Evolutionary conservation across 306 rosid species (phyloP).

Genomic region (Quercus engelmannii): DNA sequence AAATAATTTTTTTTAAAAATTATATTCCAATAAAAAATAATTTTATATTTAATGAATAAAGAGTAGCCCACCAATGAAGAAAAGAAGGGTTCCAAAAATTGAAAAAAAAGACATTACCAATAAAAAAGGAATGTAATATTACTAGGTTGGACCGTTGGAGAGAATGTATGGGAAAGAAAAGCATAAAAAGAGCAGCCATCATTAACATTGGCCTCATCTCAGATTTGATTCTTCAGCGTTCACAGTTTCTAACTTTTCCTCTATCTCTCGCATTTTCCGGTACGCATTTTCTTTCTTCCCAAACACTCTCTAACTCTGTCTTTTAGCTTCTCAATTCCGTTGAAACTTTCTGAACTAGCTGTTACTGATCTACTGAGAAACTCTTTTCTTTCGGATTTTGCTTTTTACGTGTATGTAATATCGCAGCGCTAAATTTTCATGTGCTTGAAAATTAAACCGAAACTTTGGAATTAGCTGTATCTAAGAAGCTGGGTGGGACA

Average conservation of each 20-base stretch:
- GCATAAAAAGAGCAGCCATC: not conserved
- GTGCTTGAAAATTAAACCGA: too few relatives aligned
- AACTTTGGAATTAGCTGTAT: not conserved
- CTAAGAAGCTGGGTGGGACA: too few relatives aligned
- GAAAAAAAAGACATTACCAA: too few relatives aligned
- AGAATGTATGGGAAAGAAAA: slow-evolving; percentile 3
- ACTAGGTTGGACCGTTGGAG: not conserved
- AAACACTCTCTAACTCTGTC: not conserved
- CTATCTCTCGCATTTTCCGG: not conserved
- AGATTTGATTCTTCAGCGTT: not conserved
- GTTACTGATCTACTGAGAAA: not conserved
- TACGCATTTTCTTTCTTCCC: not conserved
- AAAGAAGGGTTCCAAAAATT: too few relatives aligned
- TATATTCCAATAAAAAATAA: too few relatives aligned
- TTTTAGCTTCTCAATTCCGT: not conserved
- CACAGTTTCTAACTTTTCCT: not conserved
- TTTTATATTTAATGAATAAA: too few relatives aligned
- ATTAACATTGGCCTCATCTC: not conserved
- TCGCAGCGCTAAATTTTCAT: not conserved
- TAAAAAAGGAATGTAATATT: not conserved
- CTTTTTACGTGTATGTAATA: not conserved
- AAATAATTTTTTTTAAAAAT: too few relatives aligned
- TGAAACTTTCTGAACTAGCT: not conserved
- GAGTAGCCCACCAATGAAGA: too few relatives aligned
- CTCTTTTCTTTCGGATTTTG: not conserved